These are phyloP conservation scores for Globisporangium yorkense DNA, from an alignment of 352 stramenopile genomes.

Conservation along the genomic window DNA sequence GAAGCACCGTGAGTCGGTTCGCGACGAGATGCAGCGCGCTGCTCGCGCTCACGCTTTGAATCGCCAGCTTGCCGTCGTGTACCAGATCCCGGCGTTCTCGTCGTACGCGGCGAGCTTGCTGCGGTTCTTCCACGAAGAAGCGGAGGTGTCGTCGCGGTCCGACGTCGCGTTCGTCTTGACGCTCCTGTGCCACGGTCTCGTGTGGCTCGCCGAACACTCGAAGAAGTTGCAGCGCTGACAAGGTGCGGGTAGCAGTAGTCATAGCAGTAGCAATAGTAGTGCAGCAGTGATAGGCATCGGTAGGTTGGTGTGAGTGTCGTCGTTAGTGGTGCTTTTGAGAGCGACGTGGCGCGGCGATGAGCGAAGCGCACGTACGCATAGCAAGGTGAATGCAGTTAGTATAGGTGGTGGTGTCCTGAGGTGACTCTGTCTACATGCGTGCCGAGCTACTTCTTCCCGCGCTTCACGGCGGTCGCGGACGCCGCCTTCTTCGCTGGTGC, in stretches of 20 bases:
- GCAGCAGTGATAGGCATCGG: neutral
- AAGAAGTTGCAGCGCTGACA: slow-evolving; percentile 41
- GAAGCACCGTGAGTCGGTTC: slow-evolving; percentile 50
- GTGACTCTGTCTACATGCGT: neutral
- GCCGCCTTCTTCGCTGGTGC: slow-evolving; percentile 8
- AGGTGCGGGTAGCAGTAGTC: neutral
- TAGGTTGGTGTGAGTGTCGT: neutral
- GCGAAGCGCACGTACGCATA: neutral
- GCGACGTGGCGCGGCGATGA: neutral
- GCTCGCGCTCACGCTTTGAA: slow-evolving; percentile 58
- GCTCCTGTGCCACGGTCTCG: slow-evolving; percentile 73
- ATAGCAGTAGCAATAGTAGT: neutral
- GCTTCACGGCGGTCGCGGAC: slow-evolving; percentile 29
- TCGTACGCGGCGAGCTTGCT: slow-evolving; percentile 53
- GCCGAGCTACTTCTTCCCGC: slow-evolving; percentile 52
- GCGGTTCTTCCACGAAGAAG: slow-evolving; percentile 73
- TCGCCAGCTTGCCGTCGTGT: slow-evolving; percentile 59
- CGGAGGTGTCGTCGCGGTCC: slow-evolving; percentile 58
- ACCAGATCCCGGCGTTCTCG: slow-evolving; percentile 76
- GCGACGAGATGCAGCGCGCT: slow-evolving; percentile 61
- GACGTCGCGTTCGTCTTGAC: slow-evolving; percentile 77
- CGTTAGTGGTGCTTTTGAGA: neutral
- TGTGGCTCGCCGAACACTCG: slow-evolving; percentile 76
- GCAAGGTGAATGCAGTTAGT: neutral
- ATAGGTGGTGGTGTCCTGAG: neutral